Conservation (phyloP, 2,329 filamentous ascomycete genomes). For the Diaporthe sp. region DNA sequence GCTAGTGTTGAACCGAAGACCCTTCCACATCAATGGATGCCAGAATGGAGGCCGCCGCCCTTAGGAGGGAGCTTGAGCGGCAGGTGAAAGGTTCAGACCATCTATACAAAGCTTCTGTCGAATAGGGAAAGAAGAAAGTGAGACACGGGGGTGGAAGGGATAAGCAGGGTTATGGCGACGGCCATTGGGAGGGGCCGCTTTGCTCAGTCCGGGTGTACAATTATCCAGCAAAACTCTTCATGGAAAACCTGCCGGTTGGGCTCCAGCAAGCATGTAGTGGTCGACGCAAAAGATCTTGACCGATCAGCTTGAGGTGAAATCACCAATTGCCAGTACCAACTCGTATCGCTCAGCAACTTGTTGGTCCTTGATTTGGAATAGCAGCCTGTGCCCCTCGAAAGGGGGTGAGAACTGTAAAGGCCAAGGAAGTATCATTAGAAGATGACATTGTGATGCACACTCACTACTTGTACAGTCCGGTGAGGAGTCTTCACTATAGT, state of each 20-base stretch:
- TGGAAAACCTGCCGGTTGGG: too few relatives aligned
- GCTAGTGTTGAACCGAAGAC: neutral
- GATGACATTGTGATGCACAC: neutral
- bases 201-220: too few relatives aligned
- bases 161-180: too few relatives aligned
- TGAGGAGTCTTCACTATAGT: neutral
- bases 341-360: too few relatives aligned
- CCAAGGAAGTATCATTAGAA: neutral
- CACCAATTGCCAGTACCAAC: too few relatives aligned
- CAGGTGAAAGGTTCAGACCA: slow-evolving; percentile 28
- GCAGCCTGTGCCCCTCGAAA: too few relatives aligned
- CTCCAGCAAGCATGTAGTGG: too few relatives aligned
- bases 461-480: neutral
- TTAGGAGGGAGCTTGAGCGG: slow-evolving; percentile 37
- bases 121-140: neutral
- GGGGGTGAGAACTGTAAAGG: neutral
- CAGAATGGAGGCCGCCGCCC: slow-evolving; percentile 8
- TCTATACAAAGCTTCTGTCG: neutral
- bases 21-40: neutral
- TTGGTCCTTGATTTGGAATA: too few relatives aligned
- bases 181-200: too few relatives aligned
- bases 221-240: too few relatives aligned
- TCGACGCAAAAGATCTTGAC: too few relatives aligned
- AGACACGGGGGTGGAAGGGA: neutral
- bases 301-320: too few relatives aligned